Percentiles rank a stretch among this genome's conserved stretches.
These are phyloP conservation scores for Mallotus repandus DNA, from an alignment of 441 rosid species.

Conservation along the genomic window DNA sequence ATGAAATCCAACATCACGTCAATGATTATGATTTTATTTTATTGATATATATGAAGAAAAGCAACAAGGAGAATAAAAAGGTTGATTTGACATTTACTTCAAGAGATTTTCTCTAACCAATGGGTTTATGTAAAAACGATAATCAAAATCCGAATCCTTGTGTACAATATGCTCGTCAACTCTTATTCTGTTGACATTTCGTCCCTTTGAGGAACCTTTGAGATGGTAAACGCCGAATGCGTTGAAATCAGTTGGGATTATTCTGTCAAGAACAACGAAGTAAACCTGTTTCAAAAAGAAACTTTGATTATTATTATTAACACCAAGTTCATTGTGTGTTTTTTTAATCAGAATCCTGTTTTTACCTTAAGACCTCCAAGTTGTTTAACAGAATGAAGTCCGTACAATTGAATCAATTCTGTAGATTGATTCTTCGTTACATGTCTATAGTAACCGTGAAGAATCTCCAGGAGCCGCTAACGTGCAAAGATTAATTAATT, in stretches of 20 bases:
- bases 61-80: too few relatives aligned
- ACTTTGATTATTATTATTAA: not conserved
- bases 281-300: slow-evolving; percentile 37
- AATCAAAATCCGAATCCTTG: slow-evolving; percentile 55
- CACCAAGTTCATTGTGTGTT: too few relatives aligned
- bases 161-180: slow-evolving; percentile 35
- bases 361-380: slow-evolving; percentile 41
- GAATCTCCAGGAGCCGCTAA: slow-evolving; percentile 41
- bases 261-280: slow-evolving; percentile 46
- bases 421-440: slow-evolving; percentile 32
- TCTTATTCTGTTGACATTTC: slow-evolving; percentile 30
- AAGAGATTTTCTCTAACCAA: slow-evolving; percentile 38
- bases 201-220: slow-evolving; percentile 56
- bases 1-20: not conserved
- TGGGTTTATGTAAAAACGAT: slow-evolving; percentile 52
- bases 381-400: slow-evolving; percentile 48
- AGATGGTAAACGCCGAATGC: slow-evolving; percentile 50
- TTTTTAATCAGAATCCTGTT: not conserved
- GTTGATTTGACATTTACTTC: slow-evolving; percentile 30
- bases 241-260: slow-evolving; percentile 32
- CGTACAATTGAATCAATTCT: slow-evolving; percentile 38
- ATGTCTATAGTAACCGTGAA: slow-evolving; percentile 46
- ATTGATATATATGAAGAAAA: too few relatives aligned
- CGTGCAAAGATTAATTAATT: too few relatives aligned
- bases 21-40: too few relatives aligned